Evolutionary conservation across 192 early-diverging fungal species (phyloP).

Genomic region (Coemansia sp.): DNA sequence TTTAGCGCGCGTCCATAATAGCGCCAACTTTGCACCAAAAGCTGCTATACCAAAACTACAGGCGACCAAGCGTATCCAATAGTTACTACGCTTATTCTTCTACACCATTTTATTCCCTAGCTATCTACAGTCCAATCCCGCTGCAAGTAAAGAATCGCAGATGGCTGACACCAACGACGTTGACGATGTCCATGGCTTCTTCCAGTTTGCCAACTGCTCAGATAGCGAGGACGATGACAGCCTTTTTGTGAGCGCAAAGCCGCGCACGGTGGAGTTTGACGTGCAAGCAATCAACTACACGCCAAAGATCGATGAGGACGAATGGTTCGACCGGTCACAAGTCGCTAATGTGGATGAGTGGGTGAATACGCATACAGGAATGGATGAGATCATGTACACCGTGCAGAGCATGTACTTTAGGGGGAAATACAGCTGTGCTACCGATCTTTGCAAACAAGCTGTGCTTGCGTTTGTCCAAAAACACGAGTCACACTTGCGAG

Average conservation of each 20-base stretch:
- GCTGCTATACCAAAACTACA: too few relatives aligned
- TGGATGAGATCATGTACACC: slow-evolving; percentile 42
- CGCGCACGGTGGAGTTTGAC: slow-evolving; percentile 31
- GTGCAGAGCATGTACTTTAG: slow-evolving; percentile 41
- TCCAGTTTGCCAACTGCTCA: slow-evolving; percentile 44
- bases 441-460: slow-evolving; percentile 25
- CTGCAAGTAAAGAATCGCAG: background rate
- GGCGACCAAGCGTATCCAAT: background rate
- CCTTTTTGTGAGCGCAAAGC: slow-evolving; percentile 29
- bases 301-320: slow-evolving; percentile 40
- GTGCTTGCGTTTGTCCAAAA: slow-evolving; percentile 8
- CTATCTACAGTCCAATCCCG: background rate
- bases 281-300: slow-evolving; percentile 31
- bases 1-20: too few relatives aligned
- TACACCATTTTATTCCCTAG: background rate
- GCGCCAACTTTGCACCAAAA: too few relatives aligned
- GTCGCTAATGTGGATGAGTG: slow-evolving; percentile 3
- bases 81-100: too few relatives aligned
- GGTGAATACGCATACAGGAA: slow-evolving; percentile 19
- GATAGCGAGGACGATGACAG: slow-evolving; percentile 45
- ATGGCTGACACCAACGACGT: slow-evolving; percentile 17
- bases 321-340: slow-evolving; percentile 38
- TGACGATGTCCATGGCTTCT: slow-evolving; percentile 52
- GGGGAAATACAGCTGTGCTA: slow-evolving; percentile 1
- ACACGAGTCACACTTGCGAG: background rate